phyloP scores from a whole-genome alignment of 202 grass and related monocot genomes.

The Brachypodium distachyon region DNA sequence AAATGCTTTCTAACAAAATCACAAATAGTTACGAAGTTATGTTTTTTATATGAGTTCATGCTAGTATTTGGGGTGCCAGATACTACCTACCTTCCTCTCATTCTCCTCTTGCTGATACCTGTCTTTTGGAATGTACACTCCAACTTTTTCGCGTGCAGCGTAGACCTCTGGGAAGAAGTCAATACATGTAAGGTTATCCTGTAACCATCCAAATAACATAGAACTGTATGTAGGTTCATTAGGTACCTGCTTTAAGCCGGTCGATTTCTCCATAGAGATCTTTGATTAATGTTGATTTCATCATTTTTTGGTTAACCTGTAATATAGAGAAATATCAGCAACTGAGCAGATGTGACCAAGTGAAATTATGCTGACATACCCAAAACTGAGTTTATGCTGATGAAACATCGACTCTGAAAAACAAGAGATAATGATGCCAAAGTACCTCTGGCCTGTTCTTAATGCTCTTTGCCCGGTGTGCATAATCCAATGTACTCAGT shows the following conservation, averaged over 20 bases:
- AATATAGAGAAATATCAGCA: conserved; percentile 3
- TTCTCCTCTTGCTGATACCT: conserved; percentile 84
- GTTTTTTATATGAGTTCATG: background rate
- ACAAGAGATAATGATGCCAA: conserved; percentile 9
- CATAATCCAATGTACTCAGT: conserved; percentile 92
- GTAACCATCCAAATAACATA: conserved; percentile 3
- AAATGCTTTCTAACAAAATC: background rate
- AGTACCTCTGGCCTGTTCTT: conserved; percentile 92
- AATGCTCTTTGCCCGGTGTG: conserved; percentile 94
- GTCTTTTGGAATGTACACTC: conserved; percentile 96
- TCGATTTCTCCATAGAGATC: conserved; percentile 99
- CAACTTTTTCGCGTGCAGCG: conserved; percentile 90
- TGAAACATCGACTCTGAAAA: background rate
- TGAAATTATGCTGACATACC: background rate
- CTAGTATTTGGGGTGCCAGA: background rate
- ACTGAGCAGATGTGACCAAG: background rate
- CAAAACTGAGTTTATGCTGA: background rate
- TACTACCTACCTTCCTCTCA: conserved; percentile 91
- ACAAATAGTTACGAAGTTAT: background rate
- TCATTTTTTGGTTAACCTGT: conserved; percentile 99
- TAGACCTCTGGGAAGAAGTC: conserved; percentile 71
- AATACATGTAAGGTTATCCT: conserved; percentile 17
- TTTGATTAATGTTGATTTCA: conserved; percentile 99
- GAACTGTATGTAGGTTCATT: background rate
- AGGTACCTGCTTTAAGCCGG: conserved; percentile 81